Evolutionary conservation across 2,329 filamentous ascomycete genomes (phyloP), one percentile per base, ranked within the genome.

Genomic region (Pseudogymnoascus sp.): DNA sequence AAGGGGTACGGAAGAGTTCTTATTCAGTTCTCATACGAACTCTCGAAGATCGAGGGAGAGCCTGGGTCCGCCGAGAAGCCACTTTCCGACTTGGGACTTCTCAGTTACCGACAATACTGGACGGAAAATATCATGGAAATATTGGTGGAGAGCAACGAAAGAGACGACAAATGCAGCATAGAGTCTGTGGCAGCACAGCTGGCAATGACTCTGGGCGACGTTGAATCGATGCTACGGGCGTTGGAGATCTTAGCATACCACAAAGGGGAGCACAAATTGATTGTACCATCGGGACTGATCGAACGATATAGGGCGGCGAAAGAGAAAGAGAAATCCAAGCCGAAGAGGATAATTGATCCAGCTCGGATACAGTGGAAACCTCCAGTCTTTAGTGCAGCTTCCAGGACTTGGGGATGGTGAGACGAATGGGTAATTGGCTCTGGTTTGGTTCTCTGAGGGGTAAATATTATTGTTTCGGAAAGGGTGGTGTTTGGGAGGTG

Each of bases 21-120:
- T 63, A 99, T 99, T 70, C 92, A 96, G 68, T 97, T 99, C 76
- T 96, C 91, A 4, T 99, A 99, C 76, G 93, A 97, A 72, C 86
- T 99, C 28, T 95, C 90, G 71, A 96, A 93, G 75, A 91, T 96
- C 63, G 96, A 99, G 77, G 89, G 88, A 69, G 97, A 96, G 76
- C 85, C 97, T 5, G 96, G 96, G 1, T 96, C 92, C 7, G 96
- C 95, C 0, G 95, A 99, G 74, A 99, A 99, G 75, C 95, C 95
- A 0, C 84, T 99, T 1, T 96, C 91, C 37, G 95, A 99, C 82
- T 75, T 99, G 63, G 95, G 95, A 67, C 81, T 99, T 16, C 80
- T 99, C 28, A 93, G 93, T 69, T 99, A 99, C 75, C 87, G 95
- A 59, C 93, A 96, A 67, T 99, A 96, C 77, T 99, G 95, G 95